Evolutionary conservation across 345 rosid genomes (phyloP), one percentile per base, ranked within the genome.

Genomic region (Fremontodendron californicum): DNA sequence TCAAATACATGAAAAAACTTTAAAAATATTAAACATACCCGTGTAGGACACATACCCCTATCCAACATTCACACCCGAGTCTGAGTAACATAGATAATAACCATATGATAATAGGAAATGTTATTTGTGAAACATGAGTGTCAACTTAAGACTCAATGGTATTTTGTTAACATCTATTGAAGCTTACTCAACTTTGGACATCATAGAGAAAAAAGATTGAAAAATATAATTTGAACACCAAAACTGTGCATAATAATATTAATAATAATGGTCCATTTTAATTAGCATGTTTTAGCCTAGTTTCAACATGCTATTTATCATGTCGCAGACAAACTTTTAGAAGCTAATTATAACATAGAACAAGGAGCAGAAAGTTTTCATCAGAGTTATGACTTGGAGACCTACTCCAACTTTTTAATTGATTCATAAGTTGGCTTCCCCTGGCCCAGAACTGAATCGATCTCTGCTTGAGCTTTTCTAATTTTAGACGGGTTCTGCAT

Each of bases 391-490:
- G 74, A 75, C 31, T 75, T 31, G 76, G 16, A 71, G 62, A 85
- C 95, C 1, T 84, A 95, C 99, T 93, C 87, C 23, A 95, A 88
- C 75, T 88, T 89, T 82, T 93, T 92, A 67, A 95, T 77, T 61
- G 85, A 87, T 82, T 93, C 97, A 76, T 66, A 88, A 60, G 86
- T 93, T 9, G 90, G 97, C 78, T 74, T 84, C 80, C 78, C 85
- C 75, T 86, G 81, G 42, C 93, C 98, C 43, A 95, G 85, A 75
- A 93, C 94, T 1, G 86, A 76, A 83, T 95, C 98, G 81, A 95
- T 85, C 90, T 93, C 98, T 18, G 84, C 91, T 81, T 93, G 98
- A 54, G 97, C 99, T 85, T 90, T 93, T 84, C 76, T 91, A 81
- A 95, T 82, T 83, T 89, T 95, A 55, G 88, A 75, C 19, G 94